Evolutionary conservation across 805 yeast genomes (phyloP).

Genomic region (Candida pseudofarinosa): DNA sequence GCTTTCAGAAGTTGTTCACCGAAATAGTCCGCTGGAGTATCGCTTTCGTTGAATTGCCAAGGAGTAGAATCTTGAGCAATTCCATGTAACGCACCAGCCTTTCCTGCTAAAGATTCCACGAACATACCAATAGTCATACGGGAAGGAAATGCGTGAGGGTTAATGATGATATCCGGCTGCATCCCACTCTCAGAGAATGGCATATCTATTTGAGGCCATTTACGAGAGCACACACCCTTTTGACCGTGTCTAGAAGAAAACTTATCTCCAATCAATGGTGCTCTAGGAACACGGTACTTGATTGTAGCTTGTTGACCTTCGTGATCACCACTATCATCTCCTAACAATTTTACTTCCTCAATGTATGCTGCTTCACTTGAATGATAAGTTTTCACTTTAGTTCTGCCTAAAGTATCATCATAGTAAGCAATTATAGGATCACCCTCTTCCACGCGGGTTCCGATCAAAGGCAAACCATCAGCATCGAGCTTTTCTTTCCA

Average conservation of each 20-base stretch:
- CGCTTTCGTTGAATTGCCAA: slow-evolving; percentile 85
- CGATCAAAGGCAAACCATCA: slow-evolving; percentile 91
- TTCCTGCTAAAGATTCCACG: slow-evolving; percentile 97
- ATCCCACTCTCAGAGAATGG: slow-evolving; percentile 96
- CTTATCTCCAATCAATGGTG: slow-evolving; percentile 95
- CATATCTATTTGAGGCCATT: slow-evolving; percentile 96
- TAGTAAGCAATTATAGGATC: slow-evolving; percentile 92
- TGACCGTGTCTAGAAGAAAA: slow-evolving; percentile 98
- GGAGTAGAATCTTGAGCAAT: slow-evolving; percentile 97
- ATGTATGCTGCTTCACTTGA: slow-evolving; percentile 92
- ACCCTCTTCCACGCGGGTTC: slow-evolving; percentile 86
- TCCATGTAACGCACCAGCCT: slow-evolving; percentile 97
- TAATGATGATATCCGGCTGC: slow-evolving; percentile 95
- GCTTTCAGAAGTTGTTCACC: slow-evolving; percentile 87
- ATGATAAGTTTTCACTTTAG: slow-evolving; percentile 89
- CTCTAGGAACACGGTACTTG: slow-evolving; percentile 86
- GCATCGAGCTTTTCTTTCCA: slow-evolving; percentile 87
- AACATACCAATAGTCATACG: slow-evolving; percentile 99
- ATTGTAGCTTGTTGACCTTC: slow-evolving; percentile 85
- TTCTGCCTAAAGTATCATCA: slow-evolving; percentile 87
- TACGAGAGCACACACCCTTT: slow-evolving; percentile 97
- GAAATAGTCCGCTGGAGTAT: slow-evolving; percentile 96
- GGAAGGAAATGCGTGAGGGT: slow-evolving; percentile 99
- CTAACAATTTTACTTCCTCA: slow-evolving; percentile 89
- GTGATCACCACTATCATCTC: slow-evolving; percentile 69